These are phyloP conservation scores for Cladosporium sphaerospermum DNA, from an alignment of 2,329 filamentous ascomycete species.

Conservation along the genomic window DNA sequence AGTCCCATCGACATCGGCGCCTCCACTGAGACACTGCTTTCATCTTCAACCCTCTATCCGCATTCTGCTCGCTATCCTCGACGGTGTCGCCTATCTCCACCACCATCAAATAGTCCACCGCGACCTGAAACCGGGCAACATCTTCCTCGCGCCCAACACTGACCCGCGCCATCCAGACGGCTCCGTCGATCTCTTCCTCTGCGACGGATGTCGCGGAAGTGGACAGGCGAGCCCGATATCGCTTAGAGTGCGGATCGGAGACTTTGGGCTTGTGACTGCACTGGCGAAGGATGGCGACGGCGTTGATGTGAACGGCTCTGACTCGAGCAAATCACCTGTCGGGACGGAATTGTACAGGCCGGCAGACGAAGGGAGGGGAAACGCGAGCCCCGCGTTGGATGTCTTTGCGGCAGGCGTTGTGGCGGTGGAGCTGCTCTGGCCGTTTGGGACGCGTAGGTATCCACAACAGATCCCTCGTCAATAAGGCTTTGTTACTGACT, in stretches of 20 bases:
- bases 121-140: constrained; percentile 63
- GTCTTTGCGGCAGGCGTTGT: constrained; percentile 58
- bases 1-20: constrained; percentile 6
- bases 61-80: constrained; percentile 54
- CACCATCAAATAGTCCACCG: constrained; percentile 56
- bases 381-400: constrained; percentile 50
- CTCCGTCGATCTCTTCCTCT: constrained; percentile 42
- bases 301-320: not conserved
- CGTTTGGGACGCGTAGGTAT: constrained; percentile 39
- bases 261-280: constrained; percentile 60
- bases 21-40: constrained; percentile 51
- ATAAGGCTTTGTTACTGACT: not conserved
- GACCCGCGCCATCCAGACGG: constrained; percentile 27
- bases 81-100: constrained; percentile 61
- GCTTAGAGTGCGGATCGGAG: constrained; percentile 53
- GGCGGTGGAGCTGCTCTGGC: constrained; percentile 55
- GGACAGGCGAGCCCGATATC: constrained; percentile 16
- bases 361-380: constrained; percentile 25
- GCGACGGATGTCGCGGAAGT: constrained; percentile 37
- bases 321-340: constrained; percentile 34
- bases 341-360: constrained; percentile 60
- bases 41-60: constrained; percentile 52
- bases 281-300: constrained; percentile 33
- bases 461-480: not conserved
- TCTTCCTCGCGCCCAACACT: constrained; percentile 52